A percentile compares a stretch with the other conserved stretches of the same genome.
These are phyloP conservation scores for Globisporangium spinosum DNA, from an alignment of 352 stramenopile species.

Conservation along the genomic window DNA sequence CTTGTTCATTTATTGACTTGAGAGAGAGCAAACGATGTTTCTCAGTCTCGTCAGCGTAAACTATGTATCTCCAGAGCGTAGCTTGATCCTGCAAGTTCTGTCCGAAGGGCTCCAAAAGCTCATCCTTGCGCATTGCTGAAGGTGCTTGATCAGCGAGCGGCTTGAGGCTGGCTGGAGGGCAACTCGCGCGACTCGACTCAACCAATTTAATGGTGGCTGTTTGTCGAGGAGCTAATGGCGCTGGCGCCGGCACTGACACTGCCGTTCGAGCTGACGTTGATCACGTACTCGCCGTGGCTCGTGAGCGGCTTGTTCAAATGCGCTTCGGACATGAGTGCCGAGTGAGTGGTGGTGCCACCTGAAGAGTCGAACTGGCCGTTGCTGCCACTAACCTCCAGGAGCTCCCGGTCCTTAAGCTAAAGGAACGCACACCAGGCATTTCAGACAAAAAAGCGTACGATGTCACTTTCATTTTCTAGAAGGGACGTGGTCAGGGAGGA, in stretches of 20 bases:
- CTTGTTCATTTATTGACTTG: neutral
- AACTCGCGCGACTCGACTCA: neutral
- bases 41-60: neutral
- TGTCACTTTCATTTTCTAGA: slow-evolving; percentile 19
- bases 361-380: neutral
- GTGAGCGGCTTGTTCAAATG: slow-evolving; percentile 14
- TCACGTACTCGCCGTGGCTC: slow-evolving; percentile 21
- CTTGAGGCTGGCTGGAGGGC: neutral
- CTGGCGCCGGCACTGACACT: slow-evolving; percentile 13
- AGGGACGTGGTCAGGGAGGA: slow-evolving; percentile 18
- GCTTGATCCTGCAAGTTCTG: neutral
- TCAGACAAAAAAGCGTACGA: slow-evolving; percentile 26
- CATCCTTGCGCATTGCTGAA: neutral
- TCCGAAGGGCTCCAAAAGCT: neutral
- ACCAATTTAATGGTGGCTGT: neutral
- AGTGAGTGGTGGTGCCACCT: neutral
- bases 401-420: slow-evolving; percentile 26
- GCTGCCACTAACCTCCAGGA: slow-evolving; percentile 19
- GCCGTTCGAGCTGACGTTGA: slow-evolving; percentile 22
- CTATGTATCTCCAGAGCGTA: neutral
- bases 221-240: slow-evolving; percentile 8
- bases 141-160: neutral
- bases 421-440: neutral
- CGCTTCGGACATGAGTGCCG: slow-evolving; percentile 10
- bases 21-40: neutral